Conservation (phyloP, 164 flowering plant genomes). For the Berberis vulgaris region DNA sequence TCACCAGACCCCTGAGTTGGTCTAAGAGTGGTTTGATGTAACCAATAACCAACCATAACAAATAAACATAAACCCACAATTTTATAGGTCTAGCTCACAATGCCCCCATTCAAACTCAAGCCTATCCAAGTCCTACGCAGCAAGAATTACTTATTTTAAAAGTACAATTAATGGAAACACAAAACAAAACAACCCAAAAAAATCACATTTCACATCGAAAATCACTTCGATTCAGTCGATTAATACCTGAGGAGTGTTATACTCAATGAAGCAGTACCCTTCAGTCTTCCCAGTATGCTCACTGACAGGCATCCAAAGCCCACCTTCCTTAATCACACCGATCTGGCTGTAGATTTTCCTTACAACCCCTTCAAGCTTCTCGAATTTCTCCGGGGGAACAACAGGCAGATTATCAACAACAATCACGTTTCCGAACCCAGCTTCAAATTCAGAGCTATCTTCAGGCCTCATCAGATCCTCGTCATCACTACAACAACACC, state of each 20-base stretch:
- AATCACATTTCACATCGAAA: no score
- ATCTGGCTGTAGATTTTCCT: conserved; percentile 77
- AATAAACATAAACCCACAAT: no score
- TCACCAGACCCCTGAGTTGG: no score
- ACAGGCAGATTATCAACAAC: conserved; percentile 85
- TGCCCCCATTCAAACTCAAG: no score
- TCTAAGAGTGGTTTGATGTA: no score
- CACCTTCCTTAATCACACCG: conserved; percentile 74
- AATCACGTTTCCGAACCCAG: conserved; percentile 58
- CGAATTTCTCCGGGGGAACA: conserved; percentile 72
- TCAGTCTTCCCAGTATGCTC: conserved; percentile 48
- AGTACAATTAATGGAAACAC: no score
- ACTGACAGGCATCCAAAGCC: conserved; percentile 82
- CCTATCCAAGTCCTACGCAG: no score
- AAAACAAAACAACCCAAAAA: not conserved
- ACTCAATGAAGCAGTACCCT: conserved; percentile 89
- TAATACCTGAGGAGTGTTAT: conserved; percentile 71
- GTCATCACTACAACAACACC: conserved; percentile 46
- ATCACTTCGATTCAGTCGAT: no score
- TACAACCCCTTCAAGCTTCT: conserved; percentile 78
- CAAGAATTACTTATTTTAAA: no score
- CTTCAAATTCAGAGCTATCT: conserved; percentile 54
- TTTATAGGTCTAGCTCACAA: no score
- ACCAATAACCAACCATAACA: no score
- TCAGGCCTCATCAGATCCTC: conserved; percentile 52